A percentile compares a stretch with the other conserved stretches of the same genome.
phyloP scores from a whole-genome alignment of 1,139 yeast genomes.

The Hyphopichia buzzinii region DNA sequence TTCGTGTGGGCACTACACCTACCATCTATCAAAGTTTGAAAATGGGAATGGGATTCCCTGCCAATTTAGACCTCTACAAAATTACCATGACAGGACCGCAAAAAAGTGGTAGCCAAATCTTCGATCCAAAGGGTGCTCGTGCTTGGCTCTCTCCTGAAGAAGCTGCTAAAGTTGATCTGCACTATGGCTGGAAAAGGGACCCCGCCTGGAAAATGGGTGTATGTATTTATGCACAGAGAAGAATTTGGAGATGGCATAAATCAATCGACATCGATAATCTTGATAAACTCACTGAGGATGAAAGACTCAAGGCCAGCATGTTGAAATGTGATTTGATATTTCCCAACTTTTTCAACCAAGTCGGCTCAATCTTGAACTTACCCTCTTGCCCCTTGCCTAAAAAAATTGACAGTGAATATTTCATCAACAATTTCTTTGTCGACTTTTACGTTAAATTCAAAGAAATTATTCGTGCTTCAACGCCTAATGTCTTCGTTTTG shows the following conservation, averaged over 20 bases:
- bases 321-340: constrained; percentile 22
- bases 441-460: constrained; percentile 55
- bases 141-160: constrained; percentile 65
- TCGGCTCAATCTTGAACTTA: constrained; percentile 19
- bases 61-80: constrained; percentile 63
- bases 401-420: constrained; percentile 52
- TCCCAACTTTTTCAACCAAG: constrained; percentile 35
- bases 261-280: constrained; percentile 22
- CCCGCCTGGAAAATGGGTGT: constrained; percentile 65
- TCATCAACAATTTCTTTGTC: constrained; percentile 61
- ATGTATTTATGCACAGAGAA: constrained; percentile 78
- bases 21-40: constrained; percentile 58
- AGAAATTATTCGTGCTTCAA: constrained; percentile 42
- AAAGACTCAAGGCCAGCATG: constrained; percentile 36
- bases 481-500: constrained; percentile 53
- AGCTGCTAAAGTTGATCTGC: constrained; percentile 44
- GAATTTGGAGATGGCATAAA: constrained; percentile 61
- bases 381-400: constrained; percentile 23
- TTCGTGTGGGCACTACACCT: constrained; percentile 68
- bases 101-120: constrained; percentile 49
- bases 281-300: constrained; percentile 17
- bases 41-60: constrained; percentile 71
- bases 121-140: constrained; percentile 65
- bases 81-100: constrained; percentile 74
- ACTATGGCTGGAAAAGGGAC: constrained; percentile 69